phyloP scores from a whole-genome alignment of 73 alveolate species.

The Paramecium sonneborni region DNA sequence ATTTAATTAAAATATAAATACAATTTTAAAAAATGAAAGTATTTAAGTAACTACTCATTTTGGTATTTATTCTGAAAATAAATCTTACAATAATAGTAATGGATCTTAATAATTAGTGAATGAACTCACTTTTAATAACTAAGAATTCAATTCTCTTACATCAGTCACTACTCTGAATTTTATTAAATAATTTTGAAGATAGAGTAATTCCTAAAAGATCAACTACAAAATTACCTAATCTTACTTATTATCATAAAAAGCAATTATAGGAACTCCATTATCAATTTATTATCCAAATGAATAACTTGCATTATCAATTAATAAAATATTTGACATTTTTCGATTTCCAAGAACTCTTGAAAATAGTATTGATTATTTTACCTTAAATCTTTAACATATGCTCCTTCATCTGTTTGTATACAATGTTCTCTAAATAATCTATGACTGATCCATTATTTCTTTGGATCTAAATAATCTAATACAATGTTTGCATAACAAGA shows the following conservation, averaged over 20 bases:
- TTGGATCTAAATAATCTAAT: slow-evolving; percentile 92
- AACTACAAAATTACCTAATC: slow-evolving; percentile 74
- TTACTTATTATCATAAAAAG: slow-evolving; percentile 75
- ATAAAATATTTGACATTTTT: slow-evolving; percentile 80
- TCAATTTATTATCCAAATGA: slow-evolving; percentile 90
- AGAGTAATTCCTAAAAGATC: not conserved
- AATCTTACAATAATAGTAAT: not conserved
- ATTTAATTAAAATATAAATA: not conserved
- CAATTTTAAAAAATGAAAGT: not conserved
- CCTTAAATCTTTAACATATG: slow-evolving; percentile 90
- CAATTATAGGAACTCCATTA: slow-evolving; percentile 87
- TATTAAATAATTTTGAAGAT: not conserved
- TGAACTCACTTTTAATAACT: not conserved
- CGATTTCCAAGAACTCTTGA: slow-evolving; percentile 83
- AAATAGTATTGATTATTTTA: not conserved
- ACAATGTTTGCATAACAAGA: slow-evolving; percentile 95
- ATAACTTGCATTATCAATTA: slow-evolving; percentile 94
- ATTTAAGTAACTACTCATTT: not conserved
- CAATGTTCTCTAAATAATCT: slow-evolving; percentile 93
- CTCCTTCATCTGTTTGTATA: slow-evolving; percentile 84
- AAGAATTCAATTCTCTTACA: slow-evolving; percentile 1
- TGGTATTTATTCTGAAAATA: not conserved
- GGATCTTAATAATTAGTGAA: slow-evolving; percentile 1
- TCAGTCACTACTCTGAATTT: not conserved
- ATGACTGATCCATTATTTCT: slow-evolving; percentile 81